Percentiles rank a stretch among this genome's conserved stretches.
These are phyloP conservation scores for Chlamydomonas urium DNA, from an alignment of 139 green algal genomes.

Conservation along the genomic window DNA sequence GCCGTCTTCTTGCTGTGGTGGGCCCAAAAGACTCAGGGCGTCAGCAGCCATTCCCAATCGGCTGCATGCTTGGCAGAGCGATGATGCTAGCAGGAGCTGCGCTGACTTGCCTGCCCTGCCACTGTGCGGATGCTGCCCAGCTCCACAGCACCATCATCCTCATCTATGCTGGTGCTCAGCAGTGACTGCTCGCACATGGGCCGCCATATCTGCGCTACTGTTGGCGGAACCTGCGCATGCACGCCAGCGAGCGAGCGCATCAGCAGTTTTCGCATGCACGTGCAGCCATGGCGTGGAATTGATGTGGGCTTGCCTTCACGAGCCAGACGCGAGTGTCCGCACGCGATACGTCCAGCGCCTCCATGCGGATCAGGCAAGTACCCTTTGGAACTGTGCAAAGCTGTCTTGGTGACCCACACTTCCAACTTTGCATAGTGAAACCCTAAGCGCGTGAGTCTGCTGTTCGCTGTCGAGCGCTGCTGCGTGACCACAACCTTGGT, in stretches of 20 bases:
- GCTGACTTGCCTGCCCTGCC: not conserved
- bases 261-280: not conserved
- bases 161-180: not conserved
- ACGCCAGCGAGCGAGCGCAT: not conserved
- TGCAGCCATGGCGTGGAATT: not conserved
- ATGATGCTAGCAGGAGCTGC: not conserved
- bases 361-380: too few relatives aligned
- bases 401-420: too few relatives aligned
- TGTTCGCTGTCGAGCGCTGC: too few relatives aligned
- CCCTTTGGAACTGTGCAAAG: too few relatives aligned
- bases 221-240: not conserved
- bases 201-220: slow-evolving; percentile 9
- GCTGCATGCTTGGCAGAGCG: not conserved
- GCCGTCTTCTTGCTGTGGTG: not conserved
- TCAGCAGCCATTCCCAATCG: not conserved
- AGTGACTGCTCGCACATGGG: slow-evolving; percentile 12
- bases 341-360: slow-evolving; percentile 2
- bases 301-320: not conserved
- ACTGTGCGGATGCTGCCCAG: not conserved
- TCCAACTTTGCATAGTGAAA: too few relatives aligned
- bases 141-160: slow-evolving; percentile 5
- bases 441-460: too few relatives aligned
- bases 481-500: too few relatives aligned
- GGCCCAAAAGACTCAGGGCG: not conserved
- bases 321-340: not conserved